Base-by-base conservation (phyloP, 2,329 filamentous ascomycete species). In the Pseudocercospora ulei region DNA sequence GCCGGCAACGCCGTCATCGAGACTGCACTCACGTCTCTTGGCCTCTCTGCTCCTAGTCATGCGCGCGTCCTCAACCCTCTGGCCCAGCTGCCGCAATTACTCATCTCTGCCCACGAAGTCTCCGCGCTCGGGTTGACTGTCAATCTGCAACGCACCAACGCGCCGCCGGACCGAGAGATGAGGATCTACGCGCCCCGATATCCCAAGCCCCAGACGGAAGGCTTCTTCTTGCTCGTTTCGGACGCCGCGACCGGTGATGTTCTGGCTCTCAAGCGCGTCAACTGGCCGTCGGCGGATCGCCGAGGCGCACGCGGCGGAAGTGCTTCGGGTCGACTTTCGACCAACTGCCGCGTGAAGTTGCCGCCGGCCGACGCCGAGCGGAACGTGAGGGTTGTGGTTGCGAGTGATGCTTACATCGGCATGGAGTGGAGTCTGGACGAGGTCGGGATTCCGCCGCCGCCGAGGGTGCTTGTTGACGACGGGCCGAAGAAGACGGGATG, bases 171-270 rank as follows among this genome's bases (percentile, higher is more conserved):
- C 56, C 65, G 70, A 5, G 81, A 86, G 1, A 78, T 75, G 33
- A 75, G 80, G 44, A 81, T 95, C 57, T 94, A 80, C 53, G 85
- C 90, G 0, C 88, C 92, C 2, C 73, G 75, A 13, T 96, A 93
- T 64, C 88, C 88, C 1, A 98, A 98, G 63, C 78, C 86, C 9
- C 90, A 98, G 62, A 90, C 78, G 0, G 90, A 98, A 56, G 87
- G 87, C 0, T 96, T 80, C 73, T 96, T 98, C 61, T 75, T 90
- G 8, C 58, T 96, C 13, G 71, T 93, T 0, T 79, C 77, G 4
- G 76, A 82, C 51, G 55, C 73, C 2, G 66, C 66, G 0, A 72
- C 65, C 4, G 84, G 88, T 43, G 84, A 95, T 51, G 71, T 96
- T 24, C 62, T 94, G 3, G 88, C 82, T 2, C 68, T 98, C 47